Base-by-base conservation (phyloP, 2,329 filamentous ascomycete genomes). In the Xylariaceae sp. region DNA sequence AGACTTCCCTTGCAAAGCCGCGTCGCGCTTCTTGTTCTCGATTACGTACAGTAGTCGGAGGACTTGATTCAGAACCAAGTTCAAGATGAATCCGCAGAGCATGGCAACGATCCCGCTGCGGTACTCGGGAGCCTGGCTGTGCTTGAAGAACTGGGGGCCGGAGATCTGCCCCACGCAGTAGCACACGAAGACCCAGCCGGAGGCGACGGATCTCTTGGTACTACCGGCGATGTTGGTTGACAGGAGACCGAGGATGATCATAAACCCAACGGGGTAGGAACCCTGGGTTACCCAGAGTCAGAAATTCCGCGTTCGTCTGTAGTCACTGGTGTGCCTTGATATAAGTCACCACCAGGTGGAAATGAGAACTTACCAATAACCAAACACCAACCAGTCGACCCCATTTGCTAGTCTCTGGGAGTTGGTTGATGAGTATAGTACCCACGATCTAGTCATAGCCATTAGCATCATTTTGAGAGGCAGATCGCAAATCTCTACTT, bases 51-150 rank as follows among this genome's bases (percentile, higher is more conserved):
- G 47, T n/a, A 53, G 41, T 6, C 55, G 48, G 4, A 59, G 43
- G 8, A 53, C 36, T 41, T 57, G 50, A 30, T 57, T 59, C 6
- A 64, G 50, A 8, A 48, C 44, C 9, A 63, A 35, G n/a, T 63
- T 56, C 2, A 60, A 42, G 0, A 60, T 42, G 11, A 63, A 56
- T 3, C 57, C 59, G 12, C 46, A 60, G 22, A 41, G 55, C 54
- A 54, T 64, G 46, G 52, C 61, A 19, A 61, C 50, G 17, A 66
- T 61, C 9, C 63, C 64, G n/a, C 51, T 53, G 17, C 56, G 53
- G 42, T 65, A 65, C 0, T 51, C 44, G 9, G 62, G 63, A 2
- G 59, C 57, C 37, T 62, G 54, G 28, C 33, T 38, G 36, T 47
- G 52, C 18, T 55, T 54, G 49, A 63, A 64, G 44, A 57, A 61